Conservation (phyloP, 2,329 filamentous ascomycete species). For the Phoma herbarum region DNA sequence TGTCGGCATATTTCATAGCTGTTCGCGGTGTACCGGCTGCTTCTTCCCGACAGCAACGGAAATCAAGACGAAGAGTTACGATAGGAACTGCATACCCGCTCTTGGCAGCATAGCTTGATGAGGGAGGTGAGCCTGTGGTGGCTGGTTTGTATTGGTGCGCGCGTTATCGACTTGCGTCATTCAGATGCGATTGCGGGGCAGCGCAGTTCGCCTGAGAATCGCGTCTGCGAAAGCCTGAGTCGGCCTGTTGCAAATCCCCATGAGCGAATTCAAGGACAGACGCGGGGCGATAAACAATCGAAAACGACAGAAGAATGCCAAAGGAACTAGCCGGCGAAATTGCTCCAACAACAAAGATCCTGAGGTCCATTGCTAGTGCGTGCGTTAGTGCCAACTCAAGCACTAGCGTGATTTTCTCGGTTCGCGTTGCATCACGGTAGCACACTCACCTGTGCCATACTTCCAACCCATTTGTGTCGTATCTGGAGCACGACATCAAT, state of each 20-base stretch:
- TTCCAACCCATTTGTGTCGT: not conserved
- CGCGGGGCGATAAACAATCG: not conserved
- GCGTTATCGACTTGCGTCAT: constrained; percentile 23
- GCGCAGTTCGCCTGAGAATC: not conserved
- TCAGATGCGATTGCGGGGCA: not conserved
- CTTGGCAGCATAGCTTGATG: constrained; percentile 2
- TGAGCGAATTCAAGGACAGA: not conserved
- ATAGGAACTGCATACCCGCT: not conserved
- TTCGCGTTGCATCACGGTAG: not conserved
- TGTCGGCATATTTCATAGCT: not conserved
- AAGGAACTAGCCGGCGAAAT: not conserved
- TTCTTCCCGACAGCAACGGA: not conserved
- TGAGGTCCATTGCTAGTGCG: not conserved
- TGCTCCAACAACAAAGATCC: too few relatives aligned
- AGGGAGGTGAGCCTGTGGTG: not conserved
- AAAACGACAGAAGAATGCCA: not conserved
- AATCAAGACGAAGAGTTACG: not conserved
- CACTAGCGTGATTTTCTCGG: not conserved
- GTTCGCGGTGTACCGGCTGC: not conserved
- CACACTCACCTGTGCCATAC: not conserved
- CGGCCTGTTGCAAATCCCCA: not conserved
- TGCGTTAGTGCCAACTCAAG: not conserved
- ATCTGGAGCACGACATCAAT: not conserved
- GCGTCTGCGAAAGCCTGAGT: not conserved
- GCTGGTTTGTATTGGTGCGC: not conserved